Percentiles rank a stretch among this genome's conserved stretches.
Evolutionary conservation across 148 eudicot genomes (phyloP).

Genomic region (Gaultheria prostrata): DNA sequence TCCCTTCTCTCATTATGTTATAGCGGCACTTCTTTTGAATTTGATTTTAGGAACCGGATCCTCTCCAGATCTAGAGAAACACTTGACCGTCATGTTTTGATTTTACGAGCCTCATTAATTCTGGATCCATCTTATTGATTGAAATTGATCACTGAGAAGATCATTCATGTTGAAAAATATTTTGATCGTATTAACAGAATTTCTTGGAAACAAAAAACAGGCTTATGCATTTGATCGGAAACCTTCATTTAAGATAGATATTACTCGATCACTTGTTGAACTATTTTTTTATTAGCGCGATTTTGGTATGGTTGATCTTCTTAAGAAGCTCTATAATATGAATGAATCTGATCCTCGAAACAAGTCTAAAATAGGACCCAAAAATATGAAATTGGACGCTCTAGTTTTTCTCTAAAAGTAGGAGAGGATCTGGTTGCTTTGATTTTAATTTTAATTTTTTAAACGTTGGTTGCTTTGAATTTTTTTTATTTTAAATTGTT

Average conservation of each 20-base stretch:
- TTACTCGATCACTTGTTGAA: neutral
- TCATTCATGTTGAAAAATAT: neutral
- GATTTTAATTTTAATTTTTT: too few relatives aligned
- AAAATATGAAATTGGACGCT: too few relatives aligned
- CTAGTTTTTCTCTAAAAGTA: too few relatives aligned
- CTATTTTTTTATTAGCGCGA: neutral
- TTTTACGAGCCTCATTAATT: too few relatives aligned
- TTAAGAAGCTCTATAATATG: neutral
- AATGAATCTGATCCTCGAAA: too few relatives aligned
- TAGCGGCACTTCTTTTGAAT: constrained; percentile 6
- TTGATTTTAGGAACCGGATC: neutral
- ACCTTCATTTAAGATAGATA: neutral
- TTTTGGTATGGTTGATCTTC: too few relatives aligned
- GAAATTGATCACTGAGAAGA: neutral
- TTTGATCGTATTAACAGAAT: neutral
- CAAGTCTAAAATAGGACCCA: too few relatives aligned
- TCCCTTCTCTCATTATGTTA: neutral
- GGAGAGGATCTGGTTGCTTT: too few relatives aligned
- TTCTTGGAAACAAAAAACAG: neutral
- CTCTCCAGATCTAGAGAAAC: neutral
- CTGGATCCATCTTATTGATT: neutral
- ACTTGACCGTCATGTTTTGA: neutral
- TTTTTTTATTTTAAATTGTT: neutral
- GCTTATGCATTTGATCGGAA: neutral
- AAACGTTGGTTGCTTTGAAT: neutral